Base-by-base conservation (phyloP, 148 eudicot genomes). In the Chenopodium quinoa region DNA sequence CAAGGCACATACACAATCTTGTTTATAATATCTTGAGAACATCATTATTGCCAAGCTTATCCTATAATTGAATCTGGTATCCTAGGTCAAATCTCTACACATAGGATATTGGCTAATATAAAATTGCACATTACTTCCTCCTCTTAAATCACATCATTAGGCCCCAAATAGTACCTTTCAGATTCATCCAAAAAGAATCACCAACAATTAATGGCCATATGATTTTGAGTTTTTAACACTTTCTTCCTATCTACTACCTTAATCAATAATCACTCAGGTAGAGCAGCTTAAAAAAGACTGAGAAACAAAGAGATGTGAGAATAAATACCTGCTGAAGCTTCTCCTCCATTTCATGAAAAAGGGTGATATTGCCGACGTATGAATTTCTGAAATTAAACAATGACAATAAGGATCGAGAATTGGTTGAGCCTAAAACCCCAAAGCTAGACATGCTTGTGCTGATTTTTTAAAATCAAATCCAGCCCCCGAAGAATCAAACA, bases 341-440 rank as follows among this genome's bases (percentile, higher is more conserved):
- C 84, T 93, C 85, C 84, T 90, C 93, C 81, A 96, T 96, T 83
- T 93, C 98, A 63, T 12, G 20, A 87, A 96, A 93, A 79, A 93
- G 75, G 19, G 95, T 82, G 74, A 88, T 66, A 77, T 96, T 96
- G 69, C 98, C 99, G 81, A 96, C 92, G 84, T 86, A 93, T 23
- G 99, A 96, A 84, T 83, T 88, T 85, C 99, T 96, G 91, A 44
- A 79, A 84, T 75, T 68, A 74, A 78, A 75, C 29, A 81, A 65
- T 46, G 69, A 84, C 47, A 52, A 62, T 40, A 31, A 77, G 46
- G 58, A 73, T 73, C 80, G 72, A 14, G 32, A 62, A 56, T 27
- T 62, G 22, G 46, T 79, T 27, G 58, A 44, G 48, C 48, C 25
- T 12, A 68, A 40, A 11, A 81, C n/a, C 22, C 29, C 17, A 75